Conservation (phyloP, 495 filamentous ascomycete genomes). For the Hyphodiscus hymeniophilus region DNA sequence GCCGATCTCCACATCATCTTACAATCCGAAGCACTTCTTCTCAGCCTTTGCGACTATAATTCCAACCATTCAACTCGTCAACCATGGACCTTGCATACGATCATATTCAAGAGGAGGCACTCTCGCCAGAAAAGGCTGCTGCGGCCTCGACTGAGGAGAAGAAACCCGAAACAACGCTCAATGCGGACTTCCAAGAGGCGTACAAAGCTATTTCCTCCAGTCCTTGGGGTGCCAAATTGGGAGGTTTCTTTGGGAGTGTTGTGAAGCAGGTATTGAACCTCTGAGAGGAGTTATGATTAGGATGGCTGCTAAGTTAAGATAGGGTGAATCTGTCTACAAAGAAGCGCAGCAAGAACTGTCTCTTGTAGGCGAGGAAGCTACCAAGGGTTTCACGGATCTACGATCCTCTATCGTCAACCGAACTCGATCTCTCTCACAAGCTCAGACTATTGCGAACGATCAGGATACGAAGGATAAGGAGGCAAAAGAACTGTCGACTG, state of each 20-base stretch:
- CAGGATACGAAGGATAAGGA: constrained; percentile 25
- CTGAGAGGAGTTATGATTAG: background rate
- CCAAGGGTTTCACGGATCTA: constrained; percentile 71
- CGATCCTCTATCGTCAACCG: constrained; percentile 57
- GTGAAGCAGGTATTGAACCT: constrained; percentile 77
- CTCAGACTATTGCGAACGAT: constrained; percentile 20
- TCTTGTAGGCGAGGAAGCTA: constrained; percentile 70
- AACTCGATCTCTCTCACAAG: constrained; percentile 65
- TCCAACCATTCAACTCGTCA: too few relatives aligned
- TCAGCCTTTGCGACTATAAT: too few relatives aligned
- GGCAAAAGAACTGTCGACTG: constrained; percentile 32
- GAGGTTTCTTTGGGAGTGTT: constrained; percentile 81
- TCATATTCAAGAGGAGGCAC: constrained; percentile 81
- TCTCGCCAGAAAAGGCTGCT: constrained; percentile 52
- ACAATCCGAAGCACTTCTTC: too few relatives aligned
- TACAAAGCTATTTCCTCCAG: constrained; percentile 87
- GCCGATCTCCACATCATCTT: too few relatives aligned
- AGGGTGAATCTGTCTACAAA: constrained; percentile 82
- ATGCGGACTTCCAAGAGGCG: constrained; percentile 86
- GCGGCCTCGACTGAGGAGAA: constrained; percentile 33
- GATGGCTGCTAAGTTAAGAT: constrained; percentile 1
- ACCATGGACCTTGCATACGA: constrained; percentile 95
- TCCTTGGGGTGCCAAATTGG: constrained; percentile 83
- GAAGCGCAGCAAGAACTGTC: constrained; percentile 74
- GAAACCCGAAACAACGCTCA: constrained; percentile 51